Percentiles rank a stretch among this genome's conserved stretches.
Conservation (phyloP, 2,329 filamentous ascomycete genomes). For the Fusarium sp. region DNA sequence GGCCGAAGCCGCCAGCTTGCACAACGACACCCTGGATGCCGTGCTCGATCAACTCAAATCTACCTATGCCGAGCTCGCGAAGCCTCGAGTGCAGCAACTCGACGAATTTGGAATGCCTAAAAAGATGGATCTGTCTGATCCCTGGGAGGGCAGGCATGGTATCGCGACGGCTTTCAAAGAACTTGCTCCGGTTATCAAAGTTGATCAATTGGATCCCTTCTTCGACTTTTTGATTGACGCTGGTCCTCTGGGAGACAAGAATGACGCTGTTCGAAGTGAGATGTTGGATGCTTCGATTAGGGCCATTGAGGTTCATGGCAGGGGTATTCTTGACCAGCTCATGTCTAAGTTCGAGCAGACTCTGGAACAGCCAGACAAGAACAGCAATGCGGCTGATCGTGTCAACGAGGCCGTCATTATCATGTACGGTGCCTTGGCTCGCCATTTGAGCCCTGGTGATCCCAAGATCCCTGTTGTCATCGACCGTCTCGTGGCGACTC, state of each 20-base stretch:
- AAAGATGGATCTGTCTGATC: constrained; percentile 88
- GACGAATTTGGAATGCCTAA: constrained; percentile 96
- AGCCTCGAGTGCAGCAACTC: constrained; percentile 84
- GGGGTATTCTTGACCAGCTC: constrained; percentile 85
- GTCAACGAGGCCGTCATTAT: constrained; percentile 98
- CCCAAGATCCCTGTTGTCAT: constrained; percentile 90
- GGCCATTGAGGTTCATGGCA: constrained; percentile 86
- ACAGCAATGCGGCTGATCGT: constrained; percentile 84
- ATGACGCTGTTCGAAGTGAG: constrained; percentile 81
- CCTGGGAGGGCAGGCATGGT: constrained; percentile 92
- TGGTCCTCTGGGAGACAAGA: constrained; percentile 89
- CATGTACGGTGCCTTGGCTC: constrained; percentile 93
- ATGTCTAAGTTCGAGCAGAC: constrained; percentile 94
- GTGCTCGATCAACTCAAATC: constrained; percentile 77
- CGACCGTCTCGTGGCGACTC: constrained; percentile 84
- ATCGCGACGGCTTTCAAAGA: constrained; percentile 90
- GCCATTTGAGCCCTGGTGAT: constrained; percentile 89
- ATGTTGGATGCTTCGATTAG: constrained; percentile 93
- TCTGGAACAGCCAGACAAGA: constrained; percentile 87
- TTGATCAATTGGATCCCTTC: constrained; percentile 80
- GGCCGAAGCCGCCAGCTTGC: constrained; percentile 77
- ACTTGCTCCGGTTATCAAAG: constrained; percentile 78
- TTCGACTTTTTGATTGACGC: constrained; percentile 88
- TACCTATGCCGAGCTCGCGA: constrained; percentile 83
- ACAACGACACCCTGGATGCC: constrained; percentile 71